Evolutionary conservation across 805 yeast species (phyloP), one percentile per base, ranked within the genome.

Genomic region (Myxozyma geophila): DNA sequence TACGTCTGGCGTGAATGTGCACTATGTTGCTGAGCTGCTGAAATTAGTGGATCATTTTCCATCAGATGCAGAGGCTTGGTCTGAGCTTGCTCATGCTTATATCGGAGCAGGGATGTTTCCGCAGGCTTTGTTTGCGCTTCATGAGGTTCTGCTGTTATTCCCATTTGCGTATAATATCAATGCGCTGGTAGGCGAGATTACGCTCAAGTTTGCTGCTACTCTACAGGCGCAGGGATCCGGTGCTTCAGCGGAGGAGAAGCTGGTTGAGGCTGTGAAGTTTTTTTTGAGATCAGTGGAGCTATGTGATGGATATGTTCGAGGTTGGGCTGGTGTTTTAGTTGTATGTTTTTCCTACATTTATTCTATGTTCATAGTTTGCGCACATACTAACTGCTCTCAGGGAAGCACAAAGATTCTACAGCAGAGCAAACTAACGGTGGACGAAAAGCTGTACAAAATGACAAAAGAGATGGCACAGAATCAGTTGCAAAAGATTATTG

Each of bases 231-330:
- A 57, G 2, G 64, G 66, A 13, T 70, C 71, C 12, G 53, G 65
- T 46, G 60, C 56, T 3, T 63, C n/a, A 2, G 67, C 73, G 0
- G 72, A 67, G 54, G 70, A 62, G 50, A 63, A 67, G 41, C 63
- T 74, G 21, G 48, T 46, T 7, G 74, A 68, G 36, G 72, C 80
- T 0, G 60, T 73, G 23, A 79, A 86, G 69, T 82, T 85, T 71
- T 88, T 83, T 67, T 76, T 87, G 59, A 83, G 96, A 68, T 77
- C 92, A 8, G 86, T 91, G 6, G 98, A 95, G 74, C 78, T 92
- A 44, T 86, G 90, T 70, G 88, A 87, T 51, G 78, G 80, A 39
- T 88, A 84, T 73, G 75, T 83, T 21, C 81, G 90, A 67, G 88
- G 90, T 15, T 92, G 96, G 96, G 74, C 83, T 40, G 92, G 93